Conservation (phyloP, 2,329 filamentous ascomycete genomes). For the Xylaria hypoxylon region DNA sequence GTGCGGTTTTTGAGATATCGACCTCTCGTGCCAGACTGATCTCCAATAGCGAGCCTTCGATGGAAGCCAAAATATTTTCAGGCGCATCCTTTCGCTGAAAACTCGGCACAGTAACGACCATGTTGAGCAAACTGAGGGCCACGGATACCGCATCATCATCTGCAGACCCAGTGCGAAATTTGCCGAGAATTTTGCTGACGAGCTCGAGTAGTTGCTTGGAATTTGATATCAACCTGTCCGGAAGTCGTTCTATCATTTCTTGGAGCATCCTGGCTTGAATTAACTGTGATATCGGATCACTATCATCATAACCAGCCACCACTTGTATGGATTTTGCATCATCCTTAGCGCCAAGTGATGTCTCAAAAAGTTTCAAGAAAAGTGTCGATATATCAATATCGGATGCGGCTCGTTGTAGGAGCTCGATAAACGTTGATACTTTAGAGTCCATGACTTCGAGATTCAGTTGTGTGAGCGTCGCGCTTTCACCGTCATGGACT, state of each 20-base stretch:
- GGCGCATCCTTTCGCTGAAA: slow-evolving; percentile 64
- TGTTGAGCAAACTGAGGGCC: slow-evolving; percentile 70
- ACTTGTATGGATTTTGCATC: slow-evolving; percentile 45
- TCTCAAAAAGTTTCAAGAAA: slow-evolving; percentile 69
- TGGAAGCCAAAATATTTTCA: slow-evolving; percentile 55
- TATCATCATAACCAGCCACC: slow-evolving; percentile 49
- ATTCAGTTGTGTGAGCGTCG: slow-evolving; percentile 50
- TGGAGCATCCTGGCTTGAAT: slow-evolving; percentile 72
- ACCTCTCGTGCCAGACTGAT: slow-evolving; percentile 55
- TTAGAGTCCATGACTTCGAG: slow-evolving; percentile 61
- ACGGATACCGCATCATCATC: slow-evolving; percentile 64
- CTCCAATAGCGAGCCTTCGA: slow-evolving; percentile 62
- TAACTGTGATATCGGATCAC: slow-evolving; percentile 59
- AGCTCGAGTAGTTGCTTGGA: slow-evolving; percentile 74
- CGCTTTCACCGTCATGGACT: slow-evolving; percentile 41
- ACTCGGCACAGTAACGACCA: slow-evolving; percentile 67
- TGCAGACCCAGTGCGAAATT: slow-evolving; percentile 56
- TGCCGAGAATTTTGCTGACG: slow-evolving; percentile 68
- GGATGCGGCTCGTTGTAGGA: slow-evolving; percentile 63
- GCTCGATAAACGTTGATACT: slow-evolving; percentile 60
- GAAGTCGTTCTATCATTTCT: slow-evolving; percentile 71
- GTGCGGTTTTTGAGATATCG: slow-evolving; percentile 64
- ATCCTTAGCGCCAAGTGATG: slow-evolving; percentile 63
- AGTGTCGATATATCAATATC: slow-evolving; percentile 68
- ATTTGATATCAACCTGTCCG: slow-evolving; percentile 71